Base-by-base conservation (phyloP, 306 rosid species). In the Quercus cerris region DNA sequence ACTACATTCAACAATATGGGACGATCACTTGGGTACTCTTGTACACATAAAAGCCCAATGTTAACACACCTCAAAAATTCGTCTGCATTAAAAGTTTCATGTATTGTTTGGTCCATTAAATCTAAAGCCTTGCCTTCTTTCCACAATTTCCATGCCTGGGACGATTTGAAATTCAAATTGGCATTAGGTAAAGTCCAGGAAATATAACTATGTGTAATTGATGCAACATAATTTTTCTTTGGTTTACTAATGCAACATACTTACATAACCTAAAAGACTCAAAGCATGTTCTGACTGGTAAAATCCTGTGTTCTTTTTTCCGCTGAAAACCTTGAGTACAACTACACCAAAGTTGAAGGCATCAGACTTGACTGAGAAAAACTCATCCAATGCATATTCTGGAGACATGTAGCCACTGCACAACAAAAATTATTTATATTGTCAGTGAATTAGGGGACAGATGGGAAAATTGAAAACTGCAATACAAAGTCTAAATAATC, bases 181-280 rank as follows among this genome's bases (percentile, higher is more conserved):
- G 19, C 5, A 64, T 3, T 62, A 19, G 2, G 0, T 10, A 19
- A 2, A 10, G 6, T 17, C 15, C 4, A 20, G 1, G 18, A 33
- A 1, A 28, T 0, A 28, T 33, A 33, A 33, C 41, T 33, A 33
- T 33, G 1, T 5, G 41, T 35, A 35, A 0, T 35, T 35, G 51
- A 44, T 44, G 51, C 51, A 10, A 44, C 14, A 44, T 44, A 10
- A 1, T 0, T 44, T 44, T 44, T 44, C 4, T 44, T 44, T 44
- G 11, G 51, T 44, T 10, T 44, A 44, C 4, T 44, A 44, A 10
- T 44, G 0, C 14, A 19, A 33, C 58, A 15, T n/a, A 78, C 91
- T 51, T 83, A 87, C 96, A 79, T 85, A 77, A 75, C 90, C 79
- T 57, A 86, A 22, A 68, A 91, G 97, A 67, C 84, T 91, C 46